These are phyloP conservation scores for Clohesyomyces aquaticus DNA, from an alignment of 495 filamentous ascomycete species.

Conservation along the genomic window DNA sequence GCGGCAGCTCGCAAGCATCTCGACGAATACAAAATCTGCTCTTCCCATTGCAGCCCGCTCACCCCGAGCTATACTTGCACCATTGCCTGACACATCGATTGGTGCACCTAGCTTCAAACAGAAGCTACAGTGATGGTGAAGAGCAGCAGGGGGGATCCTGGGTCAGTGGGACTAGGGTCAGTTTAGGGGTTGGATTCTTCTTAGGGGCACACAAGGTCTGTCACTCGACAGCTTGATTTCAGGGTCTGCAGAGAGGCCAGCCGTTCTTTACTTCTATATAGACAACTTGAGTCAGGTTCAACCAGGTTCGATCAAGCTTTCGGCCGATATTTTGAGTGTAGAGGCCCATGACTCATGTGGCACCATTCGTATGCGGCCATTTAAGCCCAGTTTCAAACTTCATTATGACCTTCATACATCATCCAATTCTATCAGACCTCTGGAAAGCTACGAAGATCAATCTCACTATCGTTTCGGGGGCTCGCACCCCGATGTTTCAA, in stretches of 20 bases:
- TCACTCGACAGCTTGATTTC: neutral
- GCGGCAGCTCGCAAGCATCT: conserved; percentile 2
- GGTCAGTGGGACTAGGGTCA: conserved; percentile 2
- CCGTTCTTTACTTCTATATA: conserved; percentile 10
- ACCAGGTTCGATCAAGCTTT: neutral
- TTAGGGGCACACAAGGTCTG: neutral
- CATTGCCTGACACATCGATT: conserved; percentile 1
- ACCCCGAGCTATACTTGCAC: conserved; percentile 1
- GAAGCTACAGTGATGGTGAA: conserved; percentile 6
- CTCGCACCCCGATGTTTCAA: no score
- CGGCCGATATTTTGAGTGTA: neutral
- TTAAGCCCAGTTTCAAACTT: no score
- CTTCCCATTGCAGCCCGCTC: conserved; percentile 3
- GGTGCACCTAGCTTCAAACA: conserved; percentile 5
- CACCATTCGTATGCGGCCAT: no score
- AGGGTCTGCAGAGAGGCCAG: conserved; percentile 5
- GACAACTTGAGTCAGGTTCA: neutral
- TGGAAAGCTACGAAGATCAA: no score
- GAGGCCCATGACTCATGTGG: no score
- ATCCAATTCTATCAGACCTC: no score
- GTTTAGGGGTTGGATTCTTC: conserved; percentile 1
- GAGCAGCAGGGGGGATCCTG: conserved; percentile 1
- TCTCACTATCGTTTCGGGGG: no score
- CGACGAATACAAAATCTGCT: neutral
- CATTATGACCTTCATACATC: no score